Base-by-base conservation (phyloP, 1,139 yeast species). In the Scheffersomyces insectosa region DNA sequence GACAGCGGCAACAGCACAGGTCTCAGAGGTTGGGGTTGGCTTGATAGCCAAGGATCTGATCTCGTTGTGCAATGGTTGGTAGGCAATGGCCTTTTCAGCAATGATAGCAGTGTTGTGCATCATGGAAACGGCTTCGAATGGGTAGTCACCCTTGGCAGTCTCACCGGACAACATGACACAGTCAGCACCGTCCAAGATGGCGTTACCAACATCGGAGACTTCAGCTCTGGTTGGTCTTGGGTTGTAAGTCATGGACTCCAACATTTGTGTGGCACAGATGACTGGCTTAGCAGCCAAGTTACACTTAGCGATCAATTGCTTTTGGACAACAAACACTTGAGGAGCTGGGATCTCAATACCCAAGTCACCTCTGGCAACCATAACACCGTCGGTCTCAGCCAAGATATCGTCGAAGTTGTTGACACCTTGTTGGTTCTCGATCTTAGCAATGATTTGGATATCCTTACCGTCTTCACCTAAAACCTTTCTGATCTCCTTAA, bases 211-310 rank as follows among this genome's bases (percentile, higher is more conserved):
- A 72, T 93, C 99, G 44, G 96, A 86, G 52, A 93, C 98, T 79
- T 93, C 99, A 59, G 99, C 99, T 79, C 99, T 88, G 68, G 99
- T 93, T 73, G 99, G 99, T 76, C 99, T 87, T 69, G 99, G 99
- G 85, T 93, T 95, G 77, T 86, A 89, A 49, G 98, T 93, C 99
- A 93, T 93, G 48, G 97, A 89, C 77, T 93, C 99, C 72, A 93
- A 86, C 99, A 93, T 93, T 79, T 93, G 99, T 56, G 99, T 93
- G 55, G 99, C 99, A 79, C 99, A 95, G 68, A 93, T 90, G 58
- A 90, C 98, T 65, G 99, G 99, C 83, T 95, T 93, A 68, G 98
- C 99, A 57, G 97, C 98, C 69, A 91, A 80, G 83, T 93, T 95
- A 81, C 97, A 93, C 79, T 93, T 93, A 65, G 99, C 98, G 70